phyloP scores from a whole-genome alignment of 371 early-diverging fungal species.

The Mortierella sp. region DNA sequence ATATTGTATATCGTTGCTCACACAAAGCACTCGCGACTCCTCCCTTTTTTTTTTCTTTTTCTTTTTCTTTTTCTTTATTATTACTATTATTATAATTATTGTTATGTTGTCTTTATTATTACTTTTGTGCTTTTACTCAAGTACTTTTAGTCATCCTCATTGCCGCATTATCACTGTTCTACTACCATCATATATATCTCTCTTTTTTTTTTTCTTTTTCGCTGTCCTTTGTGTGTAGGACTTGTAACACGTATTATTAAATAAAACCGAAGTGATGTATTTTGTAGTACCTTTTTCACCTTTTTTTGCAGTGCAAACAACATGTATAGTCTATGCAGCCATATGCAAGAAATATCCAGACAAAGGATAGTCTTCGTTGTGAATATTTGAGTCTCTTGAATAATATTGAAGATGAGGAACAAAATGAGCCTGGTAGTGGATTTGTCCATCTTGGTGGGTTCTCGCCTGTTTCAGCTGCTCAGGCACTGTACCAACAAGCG shows the following conservation, averaged over 20 bases:
- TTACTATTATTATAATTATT: constrained; percentile 9
- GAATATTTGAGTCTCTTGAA: too few species aligned
- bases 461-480: too few species aligned
- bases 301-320: too few species aligned
- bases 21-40: constrained; percentile 10
- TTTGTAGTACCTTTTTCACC: background rate
- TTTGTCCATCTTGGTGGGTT: too few species aligned
- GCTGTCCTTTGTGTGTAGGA: constrained; percentile 11
- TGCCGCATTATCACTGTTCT: constrained; percentile 13
- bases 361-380: too few species aligned
- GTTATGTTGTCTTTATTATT: background rate
- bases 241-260: constrained; percentile 4
- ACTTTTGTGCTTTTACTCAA: constrained; percentile 16
- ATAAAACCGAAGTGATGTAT: constrained; percentile 15
- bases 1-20: constrained; percentile 34
- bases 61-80: constrained; percentile 10
- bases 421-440: too few species aligned
- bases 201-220: constrained; percentile 11
- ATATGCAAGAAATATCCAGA: too few species aligned
- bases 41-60: constrained; percentile 1
- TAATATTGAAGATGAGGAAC: too few species aligned
- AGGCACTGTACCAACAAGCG: too few species aligned
- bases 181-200: constrained; percentile 8
- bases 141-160: constrained; percentile 20
- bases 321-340: too few species aligned